Conservation (phyloP, 164 flowering plant species). For the Nelumbo lutea region DNA sequence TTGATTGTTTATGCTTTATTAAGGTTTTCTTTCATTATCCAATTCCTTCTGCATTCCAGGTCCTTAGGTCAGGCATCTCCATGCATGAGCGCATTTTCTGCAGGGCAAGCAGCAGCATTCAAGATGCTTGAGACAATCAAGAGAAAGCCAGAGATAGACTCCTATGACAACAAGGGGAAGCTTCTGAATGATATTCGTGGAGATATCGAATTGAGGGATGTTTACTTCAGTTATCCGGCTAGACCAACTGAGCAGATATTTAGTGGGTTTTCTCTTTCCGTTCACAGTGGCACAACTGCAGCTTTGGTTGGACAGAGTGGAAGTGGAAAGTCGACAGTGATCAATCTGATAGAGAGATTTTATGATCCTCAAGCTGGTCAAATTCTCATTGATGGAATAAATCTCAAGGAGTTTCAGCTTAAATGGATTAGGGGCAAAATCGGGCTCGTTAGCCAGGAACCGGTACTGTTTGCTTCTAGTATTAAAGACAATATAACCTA, state of each 20-base stretch:
- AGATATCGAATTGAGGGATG: conserved; percentile 1
- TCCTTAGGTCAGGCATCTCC: conserved; percentile 54
- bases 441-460: conserved; percentile 12
- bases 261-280: conserved; percentile 34
- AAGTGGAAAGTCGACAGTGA: conserved; percentile 20
- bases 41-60: conserved; percentile 17
- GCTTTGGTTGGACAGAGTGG: too few species aligned
- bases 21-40: background rate
- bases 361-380: conserved; percentile 49
- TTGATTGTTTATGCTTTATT: background rate
- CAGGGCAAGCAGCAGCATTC: conserved; percentile 57
- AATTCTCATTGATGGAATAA: conserved; percentile 6
- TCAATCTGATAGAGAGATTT: conserved; percentile 55
- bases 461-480: conserved; percentile 37
- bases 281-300: conserved; percentile 14
- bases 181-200: conserved; percentile 33
- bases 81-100: conserved; percentile 42
- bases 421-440: conserved; percentile 49
- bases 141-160: conserved; percentile 45
- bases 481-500: conserved; percentile 47
- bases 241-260: conserved; percentile 44
- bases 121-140: conserved; percentile 10
- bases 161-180: conserved; percentile 33
- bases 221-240: conserved; percentile 3
- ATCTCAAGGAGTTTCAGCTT: conserved; percentile 43